Evolutionary conservation across 371 early-diverging fungal genomes (phyloP), one percentile per base, ranked within the genome.

Genomic region (Conidiobolus incongruus): DNA sequence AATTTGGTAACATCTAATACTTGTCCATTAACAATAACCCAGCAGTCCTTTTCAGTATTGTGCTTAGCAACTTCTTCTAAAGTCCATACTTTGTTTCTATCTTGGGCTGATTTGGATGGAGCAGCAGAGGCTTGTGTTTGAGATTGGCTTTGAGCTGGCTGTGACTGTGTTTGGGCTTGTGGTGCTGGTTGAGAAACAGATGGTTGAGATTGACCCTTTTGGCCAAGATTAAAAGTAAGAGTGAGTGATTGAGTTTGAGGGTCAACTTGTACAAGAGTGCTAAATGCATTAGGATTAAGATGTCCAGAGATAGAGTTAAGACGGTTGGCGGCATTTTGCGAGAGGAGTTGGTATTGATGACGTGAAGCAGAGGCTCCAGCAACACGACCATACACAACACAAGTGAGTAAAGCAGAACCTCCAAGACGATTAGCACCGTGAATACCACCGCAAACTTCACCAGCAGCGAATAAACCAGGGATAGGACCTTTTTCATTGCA

Each of bases 351-450:
- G 49, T 80, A 64, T 15, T 73, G 54, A 54, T 79, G 75, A 10
- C 61, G 45, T n/a, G 74, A 58, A 39, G 81, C 82, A 24, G 67
- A 53, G 54, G 68, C 63, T 48, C 92, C 93, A 33, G 93, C 89
- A 30, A 86, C 85, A 53, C 95, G 81, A 40, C 95, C 95, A 68
- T 78, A 94, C 41, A 94, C 95, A 17, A 89, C 92, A 55, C 95
- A 94, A 40, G 86, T 93, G 40, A 92, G 66, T 31, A 86, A 60
- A 21, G 84, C 82, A 35, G 72, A 74, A n/a, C 87, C 87, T 38
- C 74, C 87, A 21, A 86, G 70, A 48, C 81, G 67, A 66, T 83
- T 83, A 46, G 77, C 77, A 21, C 87, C 87, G 53, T 86, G 87
- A 20, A 86, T 76, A 48, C 77, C 81, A 45, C 77, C 75, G 34